Evolutionary conservation across 257 asterid species (phyloP).

Genomic region (Fraxinus excelsior): DNA sequence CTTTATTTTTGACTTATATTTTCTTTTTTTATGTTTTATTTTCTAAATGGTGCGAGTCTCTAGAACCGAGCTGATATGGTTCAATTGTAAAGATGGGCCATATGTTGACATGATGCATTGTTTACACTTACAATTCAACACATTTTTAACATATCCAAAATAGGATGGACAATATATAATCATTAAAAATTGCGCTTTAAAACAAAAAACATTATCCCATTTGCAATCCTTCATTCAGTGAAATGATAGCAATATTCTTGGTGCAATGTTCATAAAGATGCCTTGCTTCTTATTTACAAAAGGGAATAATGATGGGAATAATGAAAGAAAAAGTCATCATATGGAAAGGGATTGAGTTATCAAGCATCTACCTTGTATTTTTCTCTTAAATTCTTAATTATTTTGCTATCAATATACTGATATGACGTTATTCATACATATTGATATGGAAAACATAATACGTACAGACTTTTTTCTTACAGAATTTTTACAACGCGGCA

Average conservation of each 20-base stretch:
- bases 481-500: too few relatives aligned
- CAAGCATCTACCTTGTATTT: neutral
- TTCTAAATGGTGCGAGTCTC: too few relatives aligned
- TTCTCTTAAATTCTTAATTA: too few relatives aligned
- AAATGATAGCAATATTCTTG: neutral
- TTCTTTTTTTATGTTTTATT: too few relatives aligned
- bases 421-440: too few relatives aligned
- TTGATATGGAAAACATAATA: too few relatives aligned
- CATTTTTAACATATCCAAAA: neutral
- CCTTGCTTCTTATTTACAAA: neutral
- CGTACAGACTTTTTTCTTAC: too few relatives aligned
- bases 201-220: neutral
- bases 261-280: neutral
- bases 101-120: neutral
- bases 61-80: too few relatives aligned
- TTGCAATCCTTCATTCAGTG: neutral
- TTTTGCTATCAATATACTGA: neutral
- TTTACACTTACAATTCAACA: neutral
- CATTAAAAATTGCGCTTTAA: neutral
- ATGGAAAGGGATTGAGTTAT: conserved; percentile 4
- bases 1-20: too few relatives aligned
- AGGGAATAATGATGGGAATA: neutral
- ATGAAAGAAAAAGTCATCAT: neutral
- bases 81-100: too few relatives aligned
- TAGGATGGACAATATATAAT: neutral